Percentiles rank a stretch among this genome's conserved stretches.
Conservation (phyloP, 1,284 basidiomycete genomes). For the Cutaneotrichosporon daszewskae region DNA sequence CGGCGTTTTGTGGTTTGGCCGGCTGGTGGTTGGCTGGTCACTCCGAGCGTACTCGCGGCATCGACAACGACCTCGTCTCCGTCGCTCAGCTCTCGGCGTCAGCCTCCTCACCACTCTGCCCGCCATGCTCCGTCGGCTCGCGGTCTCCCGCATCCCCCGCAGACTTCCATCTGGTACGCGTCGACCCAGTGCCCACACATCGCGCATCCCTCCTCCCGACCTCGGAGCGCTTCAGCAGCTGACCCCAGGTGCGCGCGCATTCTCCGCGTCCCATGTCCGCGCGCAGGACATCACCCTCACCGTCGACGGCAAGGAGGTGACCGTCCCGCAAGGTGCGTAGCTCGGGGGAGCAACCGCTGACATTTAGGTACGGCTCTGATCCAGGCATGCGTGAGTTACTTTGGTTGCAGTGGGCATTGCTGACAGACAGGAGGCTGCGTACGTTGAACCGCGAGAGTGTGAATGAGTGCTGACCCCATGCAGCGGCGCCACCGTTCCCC, state of each 20-base stretch:
- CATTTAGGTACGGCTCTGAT: conserved; percentile 78
- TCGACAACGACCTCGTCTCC: too few relatives aligned
- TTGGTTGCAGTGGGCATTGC: conserved; percentile 1
- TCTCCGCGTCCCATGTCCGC: conserved; percentile 46
- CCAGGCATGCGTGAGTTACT: conserved; percentile 67
- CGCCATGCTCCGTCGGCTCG: too few relatives aligned
- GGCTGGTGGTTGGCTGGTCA: too few relatives aligned
- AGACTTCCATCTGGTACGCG: too few relatives aligned
- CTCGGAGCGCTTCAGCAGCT: too few relatives aligned
- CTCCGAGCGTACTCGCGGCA: too few relatives aligned
- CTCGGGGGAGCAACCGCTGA: conserved; percentile 3
- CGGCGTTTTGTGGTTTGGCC: too few relatives aligned
- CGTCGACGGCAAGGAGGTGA: conserved; percentile 88
- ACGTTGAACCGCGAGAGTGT: conserved; percentile 8
- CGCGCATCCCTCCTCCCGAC: too few relatives aligned
- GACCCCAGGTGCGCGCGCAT: conserved; percentile 28
- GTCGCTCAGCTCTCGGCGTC: too few relatives aligned
- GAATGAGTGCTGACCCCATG: neutral
- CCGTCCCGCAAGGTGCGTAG: conserved; percentile 74
- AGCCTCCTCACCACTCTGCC: too few relatives aligned
- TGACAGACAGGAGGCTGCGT: conserved; percentile 26
- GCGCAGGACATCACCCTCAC: conserved; percentile 80
- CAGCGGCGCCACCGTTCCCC: conserved; percentile 30
- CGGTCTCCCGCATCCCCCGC: too few relatives aligned
- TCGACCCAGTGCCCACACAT: too few relatives aligned